Evolutionary conservation across 129 eudicot species (phyloP).

Genomic region (Mikania micrantha): DNA sequence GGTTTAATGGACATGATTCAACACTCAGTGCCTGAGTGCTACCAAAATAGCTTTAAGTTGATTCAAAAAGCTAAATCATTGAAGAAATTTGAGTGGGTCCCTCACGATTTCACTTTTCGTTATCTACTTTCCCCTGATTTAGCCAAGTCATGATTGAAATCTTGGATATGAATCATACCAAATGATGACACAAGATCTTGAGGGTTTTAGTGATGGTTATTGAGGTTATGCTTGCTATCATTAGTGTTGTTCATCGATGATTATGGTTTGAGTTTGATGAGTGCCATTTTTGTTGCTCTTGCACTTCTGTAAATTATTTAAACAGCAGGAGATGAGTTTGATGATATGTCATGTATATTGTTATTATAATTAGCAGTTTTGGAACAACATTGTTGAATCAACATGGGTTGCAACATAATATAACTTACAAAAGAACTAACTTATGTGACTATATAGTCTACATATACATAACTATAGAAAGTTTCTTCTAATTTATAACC

Average conservation of each 20-base stretch:
- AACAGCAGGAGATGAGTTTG: constrained; percentile 31
- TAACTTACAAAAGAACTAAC: neutral
- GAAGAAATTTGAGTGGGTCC: constrained; percentile 64
- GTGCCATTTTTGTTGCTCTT: constrained; percentile 24
- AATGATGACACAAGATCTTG: constrained; percentile 14
- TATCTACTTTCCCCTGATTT: constrained; percentile 53
- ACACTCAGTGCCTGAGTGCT: constrained; percentile 47
- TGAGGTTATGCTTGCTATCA: constrained; percentile 17
- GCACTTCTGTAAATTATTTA: constrained; percentile 14
- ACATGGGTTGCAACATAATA: neutral
- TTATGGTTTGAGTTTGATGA: constrained; percentile 25
- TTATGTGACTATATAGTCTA: neutral
- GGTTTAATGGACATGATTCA: constrained; percentile 50
- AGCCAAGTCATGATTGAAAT: constrained; percentile 29
- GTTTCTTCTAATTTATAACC: neutral
- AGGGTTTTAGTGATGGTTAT: neutral
- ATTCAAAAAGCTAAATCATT: constrained; percentile 34
- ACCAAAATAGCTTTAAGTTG: constrained; percentile 29
- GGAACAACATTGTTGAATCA: constrained; percentile 6
- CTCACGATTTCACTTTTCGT: constrained; percentile 68
- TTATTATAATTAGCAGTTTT: neutral
- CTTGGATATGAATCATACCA: constrained; percentile 11
- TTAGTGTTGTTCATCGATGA: constrained; percentile 22
- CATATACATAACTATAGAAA: too few species aligned
- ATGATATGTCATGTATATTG: constrained; percentile 19